A percentile compares a stretch with the other conserved stretches of the same genome.
Conservation (phyloP, 2,329 filamentous ascomycete genomes). For the Pseudogymnoascus sp. region DNA sequence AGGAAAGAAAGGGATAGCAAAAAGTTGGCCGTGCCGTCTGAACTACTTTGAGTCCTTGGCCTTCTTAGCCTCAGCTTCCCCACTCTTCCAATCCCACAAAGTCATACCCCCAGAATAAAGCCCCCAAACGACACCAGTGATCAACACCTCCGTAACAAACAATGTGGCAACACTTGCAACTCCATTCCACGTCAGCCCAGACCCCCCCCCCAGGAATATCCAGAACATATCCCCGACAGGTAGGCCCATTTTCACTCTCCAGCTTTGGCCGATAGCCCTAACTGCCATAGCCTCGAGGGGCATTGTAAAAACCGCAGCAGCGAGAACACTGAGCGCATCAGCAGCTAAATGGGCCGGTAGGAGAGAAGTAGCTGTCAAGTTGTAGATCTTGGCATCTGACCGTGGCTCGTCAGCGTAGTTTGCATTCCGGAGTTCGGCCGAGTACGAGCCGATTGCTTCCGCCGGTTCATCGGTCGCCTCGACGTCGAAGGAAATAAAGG, state of each 20-base stretch:
- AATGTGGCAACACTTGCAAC: not conserved
- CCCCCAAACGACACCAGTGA: conserved; percentile 5
- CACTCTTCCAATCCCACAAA: conserved; percentile 1
- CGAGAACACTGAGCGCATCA: conserved; percentile 28
- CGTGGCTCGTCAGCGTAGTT: conserved; percentile 23
- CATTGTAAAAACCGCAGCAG: conserved; percentile 24
- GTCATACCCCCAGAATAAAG: not conserved
- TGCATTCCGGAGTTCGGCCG: conserved; percentile 31
- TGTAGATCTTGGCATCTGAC: conserved; percentile 21
- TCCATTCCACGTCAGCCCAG: not conserved
- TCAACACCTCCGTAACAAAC: not conserved
- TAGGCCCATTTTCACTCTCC: not conserved
- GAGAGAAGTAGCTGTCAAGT: conserved; percentile 30
- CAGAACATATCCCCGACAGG: not conserved
- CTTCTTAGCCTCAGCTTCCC: not conserved
- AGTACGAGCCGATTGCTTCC: conserved; percentile 24
- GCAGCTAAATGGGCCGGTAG: conserved; percentile 30
- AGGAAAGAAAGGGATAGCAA: no score
- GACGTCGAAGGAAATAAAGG: conserved; percentile 32
- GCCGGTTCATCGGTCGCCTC: conserved; percentile 24
- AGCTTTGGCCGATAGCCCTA: conserved; percentile 23
- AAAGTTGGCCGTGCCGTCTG: not conserved
- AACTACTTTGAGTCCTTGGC: not conserved
- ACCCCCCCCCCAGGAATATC: not conserved
- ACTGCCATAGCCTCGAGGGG: conserved; percentile 31